phyloP scores from a whole-genome alignment of 768 basidiomycete genomes.

The Hydnomerulius pinastri region DNA sequence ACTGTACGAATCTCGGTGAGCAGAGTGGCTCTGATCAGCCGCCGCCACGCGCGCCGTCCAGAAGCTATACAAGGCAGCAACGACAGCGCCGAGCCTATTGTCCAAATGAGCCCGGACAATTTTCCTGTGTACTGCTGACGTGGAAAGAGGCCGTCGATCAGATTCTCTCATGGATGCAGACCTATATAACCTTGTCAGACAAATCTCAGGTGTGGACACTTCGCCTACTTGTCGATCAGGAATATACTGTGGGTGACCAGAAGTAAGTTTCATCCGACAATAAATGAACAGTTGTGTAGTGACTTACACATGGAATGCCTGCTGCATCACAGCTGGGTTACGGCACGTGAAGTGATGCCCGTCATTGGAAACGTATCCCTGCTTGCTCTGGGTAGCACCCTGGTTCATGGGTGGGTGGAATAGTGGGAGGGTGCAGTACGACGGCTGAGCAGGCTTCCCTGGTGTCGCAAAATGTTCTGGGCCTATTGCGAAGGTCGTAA shows the following conservation, averaged over 20 bases:
- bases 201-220: background rate
- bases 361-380: conserved; percentile 54
- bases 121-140: conserved; percentile 34
- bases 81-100: conserved; percentile 61
- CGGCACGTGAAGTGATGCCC: conserved; percentile 56
- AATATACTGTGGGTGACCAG: conserved; percentile 11
- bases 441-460: conserved; percentile 43
- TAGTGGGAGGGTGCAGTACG: conserved; percentile 55
- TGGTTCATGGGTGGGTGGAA: conserved; percentile 45
- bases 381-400: conserved; percentile 20
- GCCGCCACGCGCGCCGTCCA: conserved; percentile 52
- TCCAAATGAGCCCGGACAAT: conserved; percentile 37
- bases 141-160: conserved; percentile 43
- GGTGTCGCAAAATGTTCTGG: conserved; percentile 47
- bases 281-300: background rate
- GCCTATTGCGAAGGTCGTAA: conserved; percentile 33
- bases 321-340: conserved; percentile 50
- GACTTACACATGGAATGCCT: conserved; percentile 61
- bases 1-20: conserved; percentile 54
- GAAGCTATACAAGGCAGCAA: conserved; percentile 52
- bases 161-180: conserved; percentile 48
- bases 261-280: conserved; percentile 1
- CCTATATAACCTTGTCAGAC: conserved; percentile 26
- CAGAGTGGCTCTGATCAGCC: conserved; percentile 26
- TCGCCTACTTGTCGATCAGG: conserved; percentile 21